Evolutionary conservation across 805 yeast species (phyloP).

Genomic region (Suhomyces sp.): DNA sequence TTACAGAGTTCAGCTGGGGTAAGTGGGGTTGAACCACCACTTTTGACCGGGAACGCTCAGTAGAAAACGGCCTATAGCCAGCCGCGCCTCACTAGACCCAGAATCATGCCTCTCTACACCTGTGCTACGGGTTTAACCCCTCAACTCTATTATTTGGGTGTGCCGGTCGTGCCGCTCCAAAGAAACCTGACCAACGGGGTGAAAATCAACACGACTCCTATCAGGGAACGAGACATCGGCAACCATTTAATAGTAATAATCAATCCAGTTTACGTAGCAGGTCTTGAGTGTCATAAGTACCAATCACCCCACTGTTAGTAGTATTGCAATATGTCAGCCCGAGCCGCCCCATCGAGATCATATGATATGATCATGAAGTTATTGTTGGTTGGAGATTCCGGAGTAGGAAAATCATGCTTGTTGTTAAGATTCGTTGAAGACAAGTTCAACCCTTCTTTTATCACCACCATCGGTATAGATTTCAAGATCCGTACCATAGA

Average conservation of each 20-base stretch:
- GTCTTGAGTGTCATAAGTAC: not conserved
- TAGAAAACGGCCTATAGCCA: not conserved
- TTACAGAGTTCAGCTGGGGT: not conserved
- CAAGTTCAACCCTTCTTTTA: slow-evolving; percentile 93
- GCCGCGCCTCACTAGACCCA: not conserved
- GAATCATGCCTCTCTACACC: not conserved
- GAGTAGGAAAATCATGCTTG: slow-evolving; percentile 87
- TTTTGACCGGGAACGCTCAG: not conserved
- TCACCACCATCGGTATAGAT: slow-evolving; percentile 97
- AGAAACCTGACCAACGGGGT: not conserved
- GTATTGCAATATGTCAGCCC: slow-evolving; percentile 51
- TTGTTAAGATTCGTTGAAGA: slow-evolving; percentile 92
- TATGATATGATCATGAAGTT: slow-evolving; percentile 91
- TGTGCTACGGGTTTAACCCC: not conserved
- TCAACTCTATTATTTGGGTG: not conserved
- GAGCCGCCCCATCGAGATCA: slow-evolving; percentile 65
- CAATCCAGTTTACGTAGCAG: not conserved
- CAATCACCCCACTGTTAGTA: too few relatives aligned
- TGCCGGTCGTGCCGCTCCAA: not conserved
- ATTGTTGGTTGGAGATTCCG: slow-evolving; percentile 88
- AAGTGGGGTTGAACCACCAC: not conserved
- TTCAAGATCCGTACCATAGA: slow-evolving; percentile 96
- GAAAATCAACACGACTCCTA: slow-evolving; percentile 2
- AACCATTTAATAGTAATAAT: not conserved
- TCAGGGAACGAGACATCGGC: not conserved